phyloP scores from a whole-genome alignment of 1,284 basidiomycete genomes.

The Dichomitus squalens region DNA sequence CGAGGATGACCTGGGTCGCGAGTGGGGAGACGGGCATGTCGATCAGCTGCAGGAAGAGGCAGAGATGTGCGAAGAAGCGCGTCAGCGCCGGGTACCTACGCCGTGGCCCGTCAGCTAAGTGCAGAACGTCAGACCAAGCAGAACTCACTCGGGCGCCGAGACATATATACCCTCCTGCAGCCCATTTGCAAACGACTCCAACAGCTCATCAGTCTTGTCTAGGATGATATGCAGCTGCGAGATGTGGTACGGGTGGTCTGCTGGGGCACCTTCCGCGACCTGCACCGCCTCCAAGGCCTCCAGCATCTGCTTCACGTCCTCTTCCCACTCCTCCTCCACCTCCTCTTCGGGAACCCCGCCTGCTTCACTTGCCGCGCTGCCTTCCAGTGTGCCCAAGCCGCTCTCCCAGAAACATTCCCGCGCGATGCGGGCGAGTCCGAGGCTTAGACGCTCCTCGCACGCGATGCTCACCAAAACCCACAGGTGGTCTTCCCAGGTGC shows the following conservation, averaged over 20 bases:
- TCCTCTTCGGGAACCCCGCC: constrained; percentile 15
- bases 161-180: constrained; percentile 54
- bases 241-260: constrained; percentile 84
- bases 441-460: constrained; percentile 79
- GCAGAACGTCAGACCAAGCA: not conserved
- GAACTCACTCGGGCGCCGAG: constrained; percentile 62
- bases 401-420: constrained; percentile 66
- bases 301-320: constrained; percentile 55
- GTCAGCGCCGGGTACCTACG: constrained; percentile 66
- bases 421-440: constrained; percentile 56
- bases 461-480: constrained; percentile 91
- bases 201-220: constrained; percentile 65
- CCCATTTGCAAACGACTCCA: constrained; percentile 74
- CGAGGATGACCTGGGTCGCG: constrained; percentile 81
- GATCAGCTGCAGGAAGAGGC: constrained; percentile 87
- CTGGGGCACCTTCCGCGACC: constrained; percentile 62
- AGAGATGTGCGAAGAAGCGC: constrained; percentile 96
- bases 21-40: constrained; percentile 72
- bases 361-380: constrained; percentile 34
- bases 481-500: constrained; percentile 92
- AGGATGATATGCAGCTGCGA: constrained; percentile 88
- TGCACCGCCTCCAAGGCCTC: constrained; percentile 52
- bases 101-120: not conserved
- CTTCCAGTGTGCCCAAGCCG: constrained; percentile 43
- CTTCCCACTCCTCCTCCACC: constrained; percentile 60